phyloP scores from a whole-genome alignment of 2,329 filamentous ascomycete species.

The Fusarium pseudonygamai region DNA sequence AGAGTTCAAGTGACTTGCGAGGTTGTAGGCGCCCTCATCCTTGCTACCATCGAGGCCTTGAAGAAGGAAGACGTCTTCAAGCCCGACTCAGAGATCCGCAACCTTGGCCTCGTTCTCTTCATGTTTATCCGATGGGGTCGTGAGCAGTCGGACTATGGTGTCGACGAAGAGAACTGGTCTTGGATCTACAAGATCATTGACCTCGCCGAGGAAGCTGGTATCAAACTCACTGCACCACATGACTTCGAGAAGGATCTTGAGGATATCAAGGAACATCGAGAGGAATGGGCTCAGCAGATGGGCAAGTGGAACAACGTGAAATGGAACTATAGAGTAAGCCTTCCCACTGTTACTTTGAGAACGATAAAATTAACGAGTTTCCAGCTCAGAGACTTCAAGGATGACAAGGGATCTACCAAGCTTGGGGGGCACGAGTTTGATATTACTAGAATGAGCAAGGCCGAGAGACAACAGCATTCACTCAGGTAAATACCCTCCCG shows the following conservation, averaged over 20 bases:
- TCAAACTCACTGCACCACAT: too few species aligned
- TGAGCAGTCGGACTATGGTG: not conserved
- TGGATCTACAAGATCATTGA: not conserved
- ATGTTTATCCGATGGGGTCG: too few species aligned
- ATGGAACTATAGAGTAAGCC: too few species aligned
- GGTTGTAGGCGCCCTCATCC: not conserved
- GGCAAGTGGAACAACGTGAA: too few species aligned
- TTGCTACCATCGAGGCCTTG: slow-evolving; percentile 23
- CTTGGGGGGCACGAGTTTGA: slow-evolving; percentile 12
- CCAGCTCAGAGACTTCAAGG: not conserved
- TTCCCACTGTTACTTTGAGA: rapidly evolving
- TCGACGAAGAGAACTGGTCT: not conserved
- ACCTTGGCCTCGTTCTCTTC: too few species aligned
- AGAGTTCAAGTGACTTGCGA: too few species aligned
- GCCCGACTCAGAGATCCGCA: slow-evolving; percentile 27
- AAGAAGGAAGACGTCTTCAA: slow-evolving; percentile 19
- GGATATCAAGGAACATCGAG: too few species aligned
- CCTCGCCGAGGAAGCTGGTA: too few species aligned
- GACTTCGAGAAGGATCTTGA: too few species aligned
- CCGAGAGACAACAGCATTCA: not conserved
- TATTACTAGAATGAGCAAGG: slow-evolving; percentile 1
- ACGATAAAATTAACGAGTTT: not conserved
- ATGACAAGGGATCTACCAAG: not conserved
- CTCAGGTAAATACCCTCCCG: too few species aligned
- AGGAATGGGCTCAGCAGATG: too few species aligned